Base-by-base conservation (phyloP, 2,329 filamentous ascomycete genomes). In the Colletotrichum endophyticum region DNA sequence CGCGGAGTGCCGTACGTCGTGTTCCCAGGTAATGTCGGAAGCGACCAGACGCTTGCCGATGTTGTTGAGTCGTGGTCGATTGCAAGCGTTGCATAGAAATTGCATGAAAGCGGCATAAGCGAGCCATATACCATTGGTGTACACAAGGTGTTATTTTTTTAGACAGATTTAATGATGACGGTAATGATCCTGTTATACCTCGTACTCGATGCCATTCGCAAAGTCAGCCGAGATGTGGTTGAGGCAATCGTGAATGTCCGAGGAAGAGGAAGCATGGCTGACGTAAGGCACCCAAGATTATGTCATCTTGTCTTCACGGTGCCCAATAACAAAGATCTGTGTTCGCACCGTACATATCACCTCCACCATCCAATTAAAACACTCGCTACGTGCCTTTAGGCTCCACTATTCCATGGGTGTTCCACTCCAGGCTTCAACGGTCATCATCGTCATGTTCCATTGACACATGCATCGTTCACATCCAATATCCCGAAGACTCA, bases 1-100 rank as follows among this genome's bases (percentile, higher is more conserved):
- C 83, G 84, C 0, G 88, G 88, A 2, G 81, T 92, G 13, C 89
- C 89, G 1, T 92, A 90, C 79, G 87, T 92, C 4, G 90, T 92
- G 0, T 92, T 92, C 69, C 91, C 90, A 1, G 90, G 90, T 0
- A 92, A 92, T 81, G 90, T 92, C 4, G 91, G 90, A 2, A 84
- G 83, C n/a, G 85, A 88, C 25, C 81, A 85, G 49, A 88, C 88
- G 2, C 79, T 91, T 44, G 85, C 83, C 64, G 86, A 89, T 7
- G 77, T 90, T 22, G 88, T 90, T 13, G 77, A 78, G 36, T 75
- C 72, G 25, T 78, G 77, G 77, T 70, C 74, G 57, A 69, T 74
- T 44, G 63, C 32, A 22, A 73, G 61, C 39, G 56, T 68, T 73
- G 74, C 66, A 32, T 74, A 36, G 13, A 27, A 15, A 39, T 49